Percentiles rank a stretch among this genome's conserved stretches.
Evolutionary conservation across 352 stramenopile genomes (phyloP).

Genomic region (Phytophthora hybrid): DNA sequence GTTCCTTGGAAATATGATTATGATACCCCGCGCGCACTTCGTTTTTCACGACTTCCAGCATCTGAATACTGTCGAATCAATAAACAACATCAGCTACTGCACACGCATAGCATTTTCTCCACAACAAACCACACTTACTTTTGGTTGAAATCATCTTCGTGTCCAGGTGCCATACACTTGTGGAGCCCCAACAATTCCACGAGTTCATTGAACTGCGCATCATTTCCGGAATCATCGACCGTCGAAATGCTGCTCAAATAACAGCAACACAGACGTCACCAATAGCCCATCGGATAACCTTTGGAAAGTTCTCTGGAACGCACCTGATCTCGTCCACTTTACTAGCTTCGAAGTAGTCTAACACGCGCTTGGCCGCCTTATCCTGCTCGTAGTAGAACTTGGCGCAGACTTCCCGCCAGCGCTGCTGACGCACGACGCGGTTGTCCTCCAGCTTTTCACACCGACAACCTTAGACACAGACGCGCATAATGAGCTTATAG

Average conservation of each 20-base stretch:
- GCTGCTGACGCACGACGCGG: constrained; percentile 41
- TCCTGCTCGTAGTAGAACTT: constrained; percentile 76
- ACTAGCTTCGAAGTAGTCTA: constrained; percentile 72
- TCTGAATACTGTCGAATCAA: constrained; percentile 47
- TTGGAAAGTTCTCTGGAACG: background rate
- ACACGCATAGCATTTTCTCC: background rate
- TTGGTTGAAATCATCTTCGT: constrained; percentile 47
- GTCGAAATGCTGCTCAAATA: constrained; percentile 38
- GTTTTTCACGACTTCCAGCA: constrained; percentile 73
- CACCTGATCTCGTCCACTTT: constrained; percentile 78
- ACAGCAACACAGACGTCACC: background rate
- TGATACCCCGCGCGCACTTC: constrained; percentile 71
- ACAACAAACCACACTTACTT: constrained; percentile 36
- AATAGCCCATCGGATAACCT: background rate
- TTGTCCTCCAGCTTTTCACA: constrained; percentile 45
- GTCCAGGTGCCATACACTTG: constrained; percentile 51
- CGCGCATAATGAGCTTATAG: constrained; percentile 12
- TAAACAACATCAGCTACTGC: constrained; percentile 10
- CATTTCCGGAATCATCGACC: constrained; percentile 24
- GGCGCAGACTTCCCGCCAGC: constrained; percentile 66
- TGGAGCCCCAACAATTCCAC: constrained; percentile 50
- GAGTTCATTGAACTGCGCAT: constrained; percentile 36
- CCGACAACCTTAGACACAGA: constrained; percentile 34
- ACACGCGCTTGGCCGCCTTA: constrained; percentile 61
- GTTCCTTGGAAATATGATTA: constrained; percentile 48